These are phyloP conservation scores for Wickerhamomyces kurtzmanii DNA, from an alignment of 805 yeast species.

Conservation along the genomic window DNA sequence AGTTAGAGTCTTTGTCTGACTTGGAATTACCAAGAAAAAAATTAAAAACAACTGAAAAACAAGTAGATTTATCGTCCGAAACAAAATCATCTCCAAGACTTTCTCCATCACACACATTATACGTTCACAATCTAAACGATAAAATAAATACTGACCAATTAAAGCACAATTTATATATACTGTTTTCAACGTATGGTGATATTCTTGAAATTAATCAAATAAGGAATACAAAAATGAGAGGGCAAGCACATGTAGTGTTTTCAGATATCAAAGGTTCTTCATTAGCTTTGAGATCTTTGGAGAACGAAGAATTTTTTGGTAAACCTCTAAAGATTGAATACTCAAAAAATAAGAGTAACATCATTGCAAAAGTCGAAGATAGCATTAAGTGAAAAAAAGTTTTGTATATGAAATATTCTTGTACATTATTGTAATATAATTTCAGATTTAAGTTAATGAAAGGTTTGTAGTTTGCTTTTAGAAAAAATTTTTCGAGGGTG, in stretches of 20 bases:
- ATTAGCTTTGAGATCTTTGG: slow-evolving; percentile 36
- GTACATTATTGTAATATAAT: too few relatives aligned
- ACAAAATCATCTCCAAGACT: too few relatives aligned
- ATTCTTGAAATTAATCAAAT: slow-evolving; percentile 42
- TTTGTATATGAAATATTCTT: too few relatives aligned
- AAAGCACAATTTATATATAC: slow-evolving; percentile 43
- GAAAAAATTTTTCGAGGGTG: too few relatives aligned
- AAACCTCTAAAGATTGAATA: slow-evolving; percentile 36
- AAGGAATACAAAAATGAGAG: slow-evolving; percentile 37
- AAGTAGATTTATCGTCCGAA: too few relatives aligned
- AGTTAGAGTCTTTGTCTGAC: too few relatives aligned
- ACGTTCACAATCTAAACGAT: slow-evolving; percentile 50
- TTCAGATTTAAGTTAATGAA: too few relatives aligned
- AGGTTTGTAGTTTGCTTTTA: too few relatives aligned
- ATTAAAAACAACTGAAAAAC: too few relatives aligned
- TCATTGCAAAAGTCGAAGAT: slow-evolving; percentile 10
- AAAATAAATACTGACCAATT: slow-evolving; percentile 33
- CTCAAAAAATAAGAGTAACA: slow-evolving; percentile 23
- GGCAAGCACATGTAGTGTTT: slow-evolving; percentile 59
- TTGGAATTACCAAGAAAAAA: too few relatives aligned
- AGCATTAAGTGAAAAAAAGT: too few relatives aligned
- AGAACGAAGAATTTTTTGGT: slow-evolving; percentile 41
- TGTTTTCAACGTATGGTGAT: slow-evolving; percentile 59
- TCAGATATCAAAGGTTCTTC: slow-evolving; percentile 39
- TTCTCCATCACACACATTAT: slow-evolving; percentile 42